phyloP scores from a whole-genome alignment of 768 basidiomycete species.

The Zangia roseola region DNA sequence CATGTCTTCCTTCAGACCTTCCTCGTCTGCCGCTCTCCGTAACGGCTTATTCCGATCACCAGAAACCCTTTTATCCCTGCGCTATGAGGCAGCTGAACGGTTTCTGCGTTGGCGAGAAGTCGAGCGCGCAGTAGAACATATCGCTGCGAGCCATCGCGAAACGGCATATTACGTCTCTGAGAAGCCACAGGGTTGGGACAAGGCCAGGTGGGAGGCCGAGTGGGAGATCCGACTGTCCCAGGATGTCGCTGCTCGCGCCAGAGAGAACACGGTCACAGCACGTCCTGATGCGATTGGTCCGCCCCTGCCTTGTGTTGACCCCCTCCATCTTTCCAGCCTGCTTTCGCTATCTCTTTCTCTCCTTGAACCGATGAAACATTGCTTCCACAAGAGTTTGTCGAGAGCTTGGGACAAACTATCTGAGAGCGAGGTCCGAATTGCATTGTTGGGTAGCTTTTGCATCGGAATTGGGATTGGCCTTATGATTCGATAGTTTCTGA shows the following conservation, averaged over 20 bases:
- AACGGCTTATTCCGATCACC: conserved; percentile 63
- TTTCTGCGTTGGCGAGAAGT: conserved; percentile 75
- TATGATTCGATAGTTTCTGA: conserved; percentile 26
- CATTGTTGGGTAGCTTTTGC: conserved; percentile 42
- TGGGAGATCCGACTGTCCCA: conserved; percentile 61
- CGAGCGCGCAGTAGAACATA: conserved; percentile 50
- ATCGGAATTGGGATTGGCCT: conserved; percentile 46
- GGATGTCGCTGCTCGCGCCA: conserved; percentile 53
- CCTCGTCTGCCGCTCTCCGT: conserved; percentile 50
- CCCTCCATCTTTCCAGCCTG: conserved; percentile 65
- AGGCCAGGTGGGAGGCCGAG: conserved; percentile 64
- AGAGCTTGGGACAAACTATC: conserved; percentile 25
- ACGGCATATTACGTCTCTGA: conserved; percentile 18
- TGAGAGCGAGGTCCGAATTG: conserved; percentile 31
- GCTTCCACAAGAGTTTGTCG: conserved; percentile 24
- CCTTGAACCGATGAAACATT: conserved; percentile 42
- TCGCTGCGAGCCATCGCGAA: conserved; percentile 34
- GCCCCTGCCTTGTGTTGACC: conserved; percentile 48
- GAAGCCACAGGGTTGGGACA: conserved; percentile 47
- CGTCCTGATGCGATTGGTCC: conserved; percentile 14
- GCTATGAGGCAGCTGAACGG: conserved; percentile 64
- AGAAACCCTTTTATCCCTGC: conserved; percentile 53
- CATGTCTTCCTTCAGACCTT: conserved; percentile 58
- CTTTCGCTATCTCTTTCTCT: conserved; percentile 61
- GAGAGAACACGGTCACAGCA: conserved; percentile 36